These are phyloP conservation scores for Trametes polyzona DNA, from an alignment of 1,284 basidiomycete genomes.

Conservation along the genomic window DNA sequence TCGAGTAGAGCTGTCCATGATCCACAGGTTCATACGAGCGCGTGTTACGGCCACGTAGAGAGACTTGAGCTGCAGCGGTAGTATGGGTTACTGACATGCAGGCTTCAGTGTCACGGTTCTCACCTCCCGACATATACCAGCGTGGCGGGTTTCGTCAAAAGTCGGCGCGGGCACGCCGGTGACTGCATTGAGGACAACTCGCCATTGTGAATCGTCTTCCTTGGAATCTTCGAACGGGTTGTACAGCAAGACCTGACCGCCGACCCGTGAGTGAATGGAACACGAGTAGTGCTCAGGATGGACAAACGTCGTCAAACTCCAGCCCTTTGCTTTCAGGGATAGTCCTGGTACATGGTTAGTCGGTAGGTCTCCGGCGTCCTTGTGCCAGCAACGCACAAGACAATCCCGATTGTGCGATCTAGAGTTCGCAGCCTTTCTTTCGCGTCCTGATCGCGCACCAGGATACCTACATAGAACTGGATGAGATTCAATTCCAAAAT, in stretches of 20 bases:
- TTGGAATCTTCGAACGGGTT: constrained; percentile 73
- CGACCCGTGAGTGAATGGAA: background rate
- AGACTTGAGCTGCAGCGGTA: constrained; percentile 55
- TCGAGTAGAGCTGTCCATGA: constrained; percentile 61
- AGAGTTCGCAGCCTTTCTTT: constrained; percentile 51
- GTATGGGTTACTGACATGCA: background rate
- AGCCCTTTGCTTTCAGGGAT: constrained; percentile 76
- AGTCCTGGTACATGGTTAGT: constrained; percentile 47
- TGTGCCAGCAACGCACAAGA: constrained; percentile 50
- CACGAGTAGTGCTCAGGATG: background rate
- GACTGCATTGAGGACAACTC: constrained; percentile 56
- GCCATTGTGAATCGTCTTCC: constrained; percentile 56
- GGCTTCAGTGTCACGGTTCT: constrained; percentile 1
- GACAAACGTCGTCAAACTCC: constrained; percentile 69
- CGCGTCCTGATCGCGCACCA: constrained; percentile 66
- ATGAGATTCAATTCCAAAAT: background rate
- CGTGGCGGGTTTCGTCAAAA: constrained; percentile 58
- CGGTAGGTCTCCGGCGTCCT: background rate
- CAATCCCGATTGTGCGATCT: constrained; percentile 63
- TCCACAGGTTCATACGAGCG: constrained; percentile 69
- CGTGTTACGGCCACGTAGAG: constrained; percentile 75
- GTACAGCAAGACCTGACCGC: constrained; percentile 63
- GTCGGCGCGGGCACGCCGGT: constrained; percentile 42
- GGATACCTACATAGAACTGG: constrained; percentile 52
- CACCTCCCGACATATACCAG: constrained; percentile 64